Evolutionary conservation across 257 asterid species (phyloP).

Genomic region (Solanum boliviense): DNA sequence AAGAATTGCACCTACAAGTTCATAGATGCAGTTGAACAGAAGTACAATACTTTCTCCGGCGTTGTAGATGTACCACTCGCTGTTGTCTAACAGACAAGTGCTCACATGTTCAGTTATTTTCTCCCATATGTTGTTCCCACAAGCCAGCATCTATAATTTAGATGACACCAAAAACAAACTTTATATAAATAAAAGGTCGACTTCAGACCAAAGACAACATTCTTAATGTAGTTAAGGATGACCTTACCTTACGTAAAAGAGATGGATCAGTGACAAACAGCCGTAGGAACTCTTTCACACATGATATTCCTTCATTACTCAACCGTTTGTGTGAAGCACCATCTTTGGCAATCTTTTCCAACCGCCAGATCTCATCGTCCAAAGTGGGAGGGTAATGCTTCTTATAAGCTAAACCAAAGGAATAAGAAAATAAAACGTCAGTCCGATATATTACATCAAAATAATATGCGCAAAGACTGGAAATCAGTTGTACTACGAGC

Average conservation of each 20-base stretch:
- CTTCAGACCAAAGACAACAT: neutral
- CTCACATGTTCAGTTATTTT: conserved; percentile 47
- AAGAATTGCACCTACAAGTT: conserved; percentile 44
- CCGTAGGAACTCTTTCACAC: conserved; percentile 57
- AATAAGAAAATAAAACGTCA: conserved; percentile 2
- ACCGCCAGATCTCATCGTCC: conserved; percentile 73
- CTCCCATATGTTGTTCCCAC: conserved; percentile 46
- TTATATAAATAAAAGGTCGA: neutral
- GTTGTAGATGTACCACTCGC: conserved; percentile 27
- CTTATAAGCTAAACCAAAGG: conserved; percentile 43
- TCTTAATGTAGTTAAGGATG: neutral
- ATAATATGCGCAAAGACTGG: neutral
- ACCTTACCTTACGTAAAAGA: conserved; percentile 49
- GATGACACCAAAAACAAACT: neutral
- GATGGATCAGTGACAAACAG: conserved; percentile 23
- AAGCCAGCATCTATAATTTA: conserved; percentile 46
- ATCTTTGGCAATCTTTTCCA: conserved; percentile 71
- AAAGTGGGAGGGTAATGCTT: conserved; percentile 63
- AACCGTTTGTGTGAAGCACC: conserved; percentile 51
- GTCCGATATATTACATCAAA: neutral
- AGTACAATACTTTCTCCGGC: conserved; percentile 25
- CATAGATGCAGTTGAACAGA: conserved; percentile 42
- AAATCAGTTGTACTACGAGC: neutral
- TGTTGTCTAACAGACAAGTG: conserved; percentile 37
- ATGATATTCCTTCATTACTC: conserved; percentile 12